Evolutionary conservation across 2,329 filamentous ascomycete genomes (phyloP).

Genomic region (Fusarium pininemorale): DNA sequence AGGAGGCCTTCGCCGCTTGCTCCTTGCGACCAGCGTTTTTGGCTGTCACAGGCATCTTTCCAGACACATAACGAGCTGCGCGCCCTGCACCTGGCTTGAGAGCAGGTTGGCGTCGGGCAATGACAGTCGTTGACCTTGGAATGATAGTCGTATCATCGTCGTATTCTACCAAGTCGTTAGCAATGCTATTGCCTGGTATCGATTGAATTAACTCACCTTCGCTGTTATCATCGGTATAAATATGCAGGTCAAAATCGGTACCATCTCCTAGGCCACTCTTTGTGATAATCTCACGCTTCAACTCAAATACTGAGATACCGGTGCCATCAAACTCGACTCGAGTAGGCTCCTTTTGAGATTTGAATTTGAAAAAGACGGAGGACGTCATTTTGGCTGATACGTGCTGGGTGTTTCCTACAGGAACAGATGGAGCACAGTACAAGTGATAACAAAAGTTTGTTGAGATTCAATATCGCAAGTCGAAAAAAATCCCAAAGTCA

Average conservation of each 20-base stretch:
- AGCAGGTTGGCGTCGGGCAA: slow-evolving; percentile 87
- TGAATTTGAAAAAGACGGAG: slow-evolving; percentile 99
- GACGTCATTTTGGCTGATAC: slow-evolving; percentile 77
- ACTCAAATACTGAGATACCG: slow-evolving; percentile 96
- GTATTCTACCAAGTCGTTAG: slow-evolving; percentile 73
- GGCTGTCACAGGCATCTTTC: slow-evolving; percentile 90
- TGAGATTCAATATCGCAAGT: slow-evolving; percentile 32
- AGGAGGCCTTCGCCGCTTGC: slow-evolving; percentile 65
- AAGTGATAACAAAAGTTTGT: slow-evolving; percentile 32
- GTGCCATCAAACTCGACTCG: slow-evolving; percentile 97
- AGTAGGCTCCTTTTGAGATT: slow-evolving; percentile 94
- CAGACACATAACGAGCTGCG: slow-evolving; percentile 93
- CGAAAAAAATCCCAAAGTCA: slow-evolving; percentile 26
- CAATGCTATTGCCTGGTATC: background rate
- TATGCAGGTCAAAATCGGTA: slow-evolving; percentile 93
- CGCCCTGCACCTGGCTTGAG: slow-evolving; percentile 86
- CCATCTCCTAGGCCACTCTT: slow-evolving; percentile 94
- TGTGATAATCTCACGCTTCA: slow-evolving; percentile 98
- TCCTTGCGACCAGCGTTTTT: slow-evolving; percentile 80
- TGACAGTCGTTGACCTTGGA: slow-evolving; percentile 90
- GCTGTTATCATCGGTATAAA: slow-evolving; percentile 90
- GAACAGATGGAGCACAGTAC: slow-evolving; percentile 38
- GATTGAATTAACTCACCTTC: slow-evolving; percentile 72
- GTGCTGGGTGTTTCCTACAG: slow-evolving; percentile 42
- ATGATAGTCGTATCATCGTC: slow-evolving; percentile 99